These are phyloP conservation scores for Phytophthora pini DNA, from an alignment of 352 stramenopile genomes.

Conservation along the genomic window DNA sequence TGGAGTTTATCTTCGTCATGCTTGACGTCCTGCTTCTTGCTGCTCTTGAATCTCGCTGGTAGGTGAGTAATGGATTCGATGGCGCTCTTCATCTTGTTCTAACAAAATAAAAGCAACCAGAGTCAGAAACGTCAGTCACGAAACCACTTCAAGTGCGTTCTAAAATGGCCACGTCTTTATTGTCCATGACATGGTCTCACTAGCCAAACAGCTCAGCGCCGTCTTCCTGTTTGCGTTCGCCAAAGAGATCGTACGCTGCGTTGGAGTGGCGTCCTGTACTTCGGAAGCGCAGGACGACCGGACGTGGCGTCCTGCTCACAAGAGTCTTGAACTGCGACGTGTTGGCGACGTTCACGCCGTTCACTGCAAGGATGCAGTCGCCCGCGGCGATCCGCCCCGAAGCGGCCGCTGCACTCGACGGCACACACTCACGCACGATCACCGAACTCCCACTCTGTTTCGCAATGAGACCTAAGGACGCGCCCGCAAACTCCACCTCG, in stretches of 20 bases:
- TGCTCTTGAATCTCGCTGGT: conserved; percentile 29
- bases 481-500: conserved; percentile 70
- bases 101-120: background rate
- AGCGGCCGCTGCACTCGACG: conserved; percentile 56
- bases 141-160: conserved; percentile 23
- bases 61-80: conserved; percentile 26
- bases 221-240: conserved; percentile 41
- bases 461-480: conserved; percentile 70
- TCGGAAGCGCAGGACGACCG: conserved; percentile 76
- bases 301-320: conserved; percentile 60
- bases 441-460: conserved; percentile 69
- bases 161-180: conserved; percentile 24
- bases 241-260: conserved; percentile 75
- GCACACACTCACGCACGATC: conserved; percentile 77
- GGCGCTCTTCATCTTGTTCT: conserved; percentile 20
- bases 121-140: conserved; percentile 4
- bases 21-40: conserved; percentile 21
- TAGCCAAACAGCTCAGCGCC: conserved; percentile 39
- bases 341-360: conserved; percentile 64
- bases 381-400: conserved; percentile 62
- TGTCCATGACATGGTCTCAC: background rate
- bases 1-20: conserved; percentile 18
- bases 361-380: conserved; percentile 79
- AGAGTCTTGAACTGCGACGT: conserved; percentile 81
- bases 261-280: conserved; percentile 48